Conservation (phyloP, 2,329 filamentous ascomycete species). For the Claviceps citrina region DNA sequence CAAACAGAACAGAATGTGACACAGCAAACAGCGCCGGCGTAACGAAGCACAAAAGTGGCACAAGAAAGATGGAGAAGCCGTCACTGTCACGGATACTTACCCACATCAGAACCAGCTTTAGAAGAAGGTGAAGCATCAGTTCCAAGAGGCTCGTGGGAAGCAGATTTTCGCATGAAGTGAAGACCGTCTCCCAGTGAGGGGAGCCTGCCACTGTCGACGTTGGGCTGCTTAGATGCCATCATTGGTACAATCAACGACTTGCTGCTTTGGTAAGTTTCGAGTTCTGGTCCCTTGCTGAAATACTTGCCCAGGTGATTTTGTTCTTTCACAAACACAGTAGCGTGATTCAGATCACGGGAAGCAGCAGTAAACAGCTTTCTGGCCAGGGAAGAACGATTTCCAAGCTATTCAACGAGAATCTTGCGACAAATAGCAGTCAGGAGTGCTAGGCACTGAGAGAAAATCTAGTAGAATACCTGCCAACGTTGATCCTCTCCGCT, state of each 20-base stretch:
- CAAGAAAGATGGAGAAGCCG: background rate
- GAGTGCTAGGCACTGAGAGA: background rate
- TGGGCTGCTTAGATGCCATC: background rate
- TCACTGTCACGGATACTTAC: background rate
- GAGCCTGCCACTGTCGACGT: background rate
- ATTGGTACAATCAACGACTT: background rate
- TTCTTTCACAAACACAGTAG: background rate
- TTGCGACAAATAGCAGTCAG: background rate
- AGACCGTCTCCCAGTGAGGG: slow-evolving; percentile 4
- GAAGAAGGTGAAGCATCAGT: slow-evolving; percentile 3
- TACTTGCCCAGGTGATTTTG: background rate
- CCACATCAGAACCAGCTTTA: slow-evolving; percentile 1
- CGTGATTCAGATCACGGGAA: background rate
- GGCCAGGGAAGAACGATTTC: background rate
- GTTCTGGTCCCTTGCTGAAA: background rate
- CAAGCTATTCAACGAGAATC: background rate
- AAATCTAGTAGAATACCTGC: background rate
- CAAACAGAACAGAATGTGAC: background rate
- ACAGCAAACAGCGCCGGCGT: background rate
- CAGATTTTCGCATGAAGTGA: slow-evolving; percentile 6
- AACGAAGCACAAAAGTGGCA: background rate
- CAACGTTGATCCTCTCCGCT: background rate
- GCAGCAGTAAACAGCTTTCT: background rate
- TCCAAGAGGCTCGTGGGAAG: slow-evolving; percentile 9
- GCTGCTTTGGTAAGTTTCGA: background rate